phyloP scores from a whole-genome alignment of 164 flowering plant genomes.

The Liquidambar formosana region DNA sequence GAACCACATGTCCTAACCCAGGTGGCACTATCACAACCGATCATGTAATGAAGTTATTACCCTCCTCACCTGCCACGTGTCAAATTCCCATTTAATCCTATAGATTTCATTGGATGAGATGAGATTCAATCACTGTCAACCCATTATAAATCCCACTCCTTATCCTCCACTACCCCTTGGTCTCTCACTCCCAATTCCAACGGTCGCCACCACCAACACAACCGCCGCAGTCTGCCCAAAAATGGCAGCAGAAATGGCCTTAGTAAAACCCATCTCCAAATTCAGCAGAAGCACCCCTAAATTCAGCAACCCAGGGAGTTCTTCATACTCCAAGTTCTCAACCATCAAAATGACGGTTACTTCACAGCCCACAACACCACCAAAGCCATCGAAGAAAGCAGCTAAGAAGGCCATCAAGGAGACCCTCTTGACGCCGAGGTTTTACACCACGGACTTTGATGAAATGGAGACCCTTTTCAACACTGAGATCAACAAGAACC shows the following conservation, averaged over 20 bases:
- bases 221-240: not conserved
- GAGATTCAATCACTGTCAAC: constrained; percentile 36
- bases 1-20: constrained; percentile 17
- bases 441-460: constrained; percentile 96
- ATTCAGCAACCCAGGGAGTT: constrained; percentile 15
- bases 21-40: constrained; percentile 18
- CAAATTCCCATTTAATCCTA: constrained; percentile 29
- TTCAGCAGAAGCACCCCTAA: constrained; percentile 22
- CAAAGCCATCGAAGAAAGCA: constrained; percentile 40
- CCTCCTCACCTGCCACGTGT: constrained; percentile 53
- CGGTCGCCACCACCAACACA: no score
- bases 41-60: constrained; percentile 24
- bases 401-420: constrained; percentile 62
- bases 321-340: constrained; percentile 18
- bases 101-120: constrained; percentile 84
- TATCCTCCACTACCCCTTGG: constrained; percentile 7
- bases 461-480: constrained; percentile 97
- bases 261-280: constrained; percentile 74
- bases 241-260: constrained; percentile 78
- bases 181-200: not conserved
- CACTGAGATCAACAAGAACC: constrained; percentile 85
- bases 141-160: constrained; percentile 22
- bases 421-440: constrained; percentile 87
- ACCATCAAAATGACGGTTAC: constrained; percentile 57
- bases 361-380: constrained; percentile 21